phyloP scores from a whole-genome alignment of 352 stramenopile species.

The Phytophthora pseudosyringae region DNA sequence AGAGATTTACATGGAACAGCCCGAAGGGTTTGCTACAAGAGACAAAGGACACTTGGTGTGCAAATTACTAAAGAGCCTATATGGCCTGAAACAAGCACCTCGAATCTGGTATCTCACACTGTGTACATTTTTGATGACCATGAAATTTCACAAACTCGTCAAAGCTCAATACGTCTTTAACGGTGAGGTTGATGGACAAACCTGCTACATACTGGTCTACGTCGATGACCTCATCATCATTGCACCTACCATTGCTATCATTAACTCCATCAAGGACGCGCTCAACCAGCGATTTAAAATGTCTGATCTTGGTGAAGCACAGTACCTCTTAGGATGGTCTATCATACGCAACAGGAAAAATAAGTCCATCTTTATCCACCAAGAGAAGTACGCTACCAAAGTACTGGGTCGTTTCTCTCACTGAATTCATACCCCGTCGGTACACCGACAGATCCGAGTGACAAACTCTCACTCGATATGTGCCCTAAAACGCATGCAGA shows the following conservation, averaged over 20 bases:
- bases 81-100: slow-evolving; percentile 1
- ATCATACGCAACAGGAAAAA: slow-evolving; percentile 15
- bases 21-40: not conserved
- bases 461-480: too few species aligned
- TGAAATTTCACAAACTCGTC: too few species aligned
- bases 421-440: too few species aligned
- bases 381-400: slow-evolving; percentile 24
- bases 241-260: not conserved
- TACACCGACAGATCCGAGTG: too few species aligned
- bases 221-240: slow-evolving; percentile 18
- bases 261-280: slow-evolving; percentile 7
- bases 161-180: too few species aligned
- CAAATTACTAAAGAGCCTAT: slow-evolving; percentile 3
- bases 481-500: too few species aligned
- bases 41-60: slow-evolving; percentile 2
- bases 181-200: too few species aligned
- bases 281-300: slow-evolving; percentile 16
- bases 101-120: too few species aligned
- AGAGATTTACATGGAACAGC: not conserved
- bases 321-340: slow-evolving; percentile 14
- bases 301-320: slow-evolving; percentile 7
- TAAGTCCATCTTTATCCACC: slow-evolving; percentile 19
- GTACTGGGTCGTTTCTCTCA: slow-evolving; percentile 11
- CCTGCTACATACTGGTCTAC: too few species aligned
- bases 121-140: too few species aligned